Evolutionary conservation across 768 basidiomycete species (phyloP), one percentile per base, ranked within the genome.

Genomic region (Chiua virens): DNA sequence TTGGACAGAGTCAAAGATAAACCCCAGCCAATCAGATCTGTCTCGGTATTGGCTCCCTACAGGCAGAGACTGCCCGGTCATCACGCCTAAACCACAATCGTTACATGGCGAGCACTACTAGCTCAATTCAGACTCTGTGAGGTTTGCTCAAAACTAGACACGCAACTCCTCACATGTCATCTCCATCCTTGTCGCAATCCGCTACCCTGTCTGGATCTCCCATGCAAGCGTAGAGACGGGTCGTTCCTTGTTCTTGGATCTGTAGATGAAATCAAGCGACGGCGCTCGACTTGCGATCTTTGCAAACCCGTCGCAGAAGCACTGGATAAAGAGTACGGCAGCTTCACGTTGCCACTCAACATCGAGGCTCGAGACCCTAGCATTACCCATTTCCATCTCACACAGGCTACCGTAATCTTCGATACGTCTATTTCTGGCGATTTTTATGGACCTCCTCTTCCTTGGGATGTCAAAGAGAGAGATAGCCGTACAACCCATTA

Each of bases 301-400:
- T 59, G 58, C 44, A 36, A 11, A 15, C 46, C 60, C 15, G n/a
- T 60, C 23, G 39, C 58, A 2, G 58, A 56, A 27, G 1, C 44
- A 14, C 21, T 59, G 42, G 48, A 56, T 17, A 23, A 52, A 4
- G 58, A 44, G 36, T 53, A 32, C 44, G 47, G 58, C 45, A 42
- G 6, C 3, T 60, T 60, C 42, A 21, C 10, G 30, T 45, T 53
- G n/a, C 59, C 54, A 2, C 13, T 0, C 5, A 18, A 36, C 13
- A 30, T 55, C 39, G 1, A 45, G 42, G 30, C 42, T 30, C 6
- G 8, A 6, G 54, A 60, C 42, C 30, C 50, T 8, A 36, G 21
- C 14, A 18, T 49, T 39, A 56, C 49, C 1, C 58, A 60, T 39
- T 52, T 52, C 47, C 58, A 60, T 52, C 15, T 60, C 30, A 60